phyloP scores from a whole-genome alignment of 2,329 filamentous ascomycete genomes.

The Trichocomaceae sp. region DNA sequence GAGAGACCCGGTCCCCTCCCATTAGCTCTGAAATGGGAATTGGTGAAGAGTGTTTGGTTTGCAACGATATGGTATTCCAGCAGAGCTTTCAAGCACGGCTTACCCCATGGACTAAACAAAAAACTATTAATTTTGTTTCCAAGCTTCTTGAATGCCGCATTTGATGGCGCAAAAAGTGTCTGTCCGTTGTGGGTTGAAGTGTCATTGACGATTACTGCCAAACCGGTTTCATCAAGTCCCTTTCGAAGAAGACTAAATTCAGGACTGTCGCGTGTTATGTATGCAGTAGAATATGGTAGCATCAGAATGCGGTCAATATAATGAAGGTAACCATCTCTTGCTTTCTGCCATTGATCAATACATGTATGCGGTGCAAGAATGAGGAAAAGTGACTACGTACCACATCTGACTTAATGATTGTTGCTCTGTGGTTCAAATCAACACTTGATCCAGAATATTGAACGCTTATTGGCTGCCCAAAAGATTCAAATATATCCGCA shows the following conservation, averaged over 20 bases:
- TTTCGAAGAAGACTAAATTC: constrained; percentile 3
- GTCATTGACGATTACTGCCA: not conserved
- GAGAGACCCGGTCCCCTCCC: not conserved
- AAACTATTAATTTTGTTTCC: constrained; percentile 71
- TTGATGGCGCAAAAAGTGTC: constrained; percentile 75
- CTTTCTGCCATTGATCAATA: not conserved
- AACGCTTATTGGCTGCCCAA: not conserved
- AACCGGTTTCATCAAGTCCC: not conserved
- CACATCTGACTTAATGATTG: not conserved
- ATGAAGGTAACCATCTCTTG: not conserved
- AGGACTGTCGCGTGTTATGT: not conserved
- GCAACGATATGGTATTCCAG: constrained; percentile 72
- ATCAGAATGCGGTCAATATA: not conserved
- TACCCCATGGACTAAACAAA: constrained; percentile 70
- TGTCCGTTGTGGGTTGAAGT: constrained; percentile 49
- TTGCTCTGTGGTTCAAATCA: not conserved
- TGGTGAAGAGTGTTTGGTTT: constrained; percentile 72
- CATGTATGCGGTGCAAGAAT: no score
- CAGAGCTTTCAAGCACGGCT: constrained; percentile 69
- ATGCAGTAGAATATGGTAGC: not conserved
- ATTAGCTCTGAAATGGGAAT: constrained; percentile 31
- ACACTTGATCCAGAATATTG: not conserved
- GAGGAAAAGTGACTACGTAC: not conserved
- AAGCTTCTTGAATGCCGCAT: constrained; percentile 71
- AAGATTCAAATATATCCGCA: constrained; percentile 1